phyloP scores from a whole-genome alignment of 2,329 filamentous ascomycete genomes.

The Exophiala lecanii-corni region DNA sequence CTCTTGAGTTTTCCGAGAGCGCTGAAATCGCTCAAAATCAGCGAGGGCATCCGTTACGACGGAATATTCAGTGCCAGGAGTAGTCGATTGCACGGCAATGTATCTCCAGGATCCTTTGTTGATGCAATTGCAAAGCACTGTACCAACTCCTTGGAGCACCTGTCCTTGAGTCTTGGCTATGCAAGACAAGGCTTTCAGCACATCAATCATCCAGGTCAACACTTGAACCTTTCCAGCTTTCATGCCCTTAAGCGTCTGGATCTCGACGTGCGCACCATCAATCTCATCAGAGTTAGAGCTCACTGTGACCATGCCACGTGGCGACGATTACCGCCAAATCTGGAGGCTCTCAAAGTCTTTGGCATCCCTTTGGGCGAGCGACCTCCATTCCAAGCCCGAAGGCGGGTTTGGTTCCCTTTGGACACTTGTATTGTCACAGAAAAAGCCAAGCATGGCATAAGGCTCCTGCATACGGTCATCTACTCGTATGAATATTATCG shows the following conservation, averaged over 20 bases:
- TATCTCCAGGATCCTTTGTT: conserved; percentile 21
- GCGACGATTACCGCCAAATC: conserved; percentile 23
- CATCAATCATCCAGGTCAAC: conserved; percentile 20
- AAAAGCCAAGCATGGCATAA: conserved; percentile 23
- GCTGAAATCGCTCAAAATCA: conserved; percentile 26
- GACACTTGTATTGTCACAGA: conserved; percentile 21
- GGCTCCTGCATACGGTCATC: conserved; percentile 21
- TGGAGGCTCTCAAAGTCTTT: conserved; percentile 26
- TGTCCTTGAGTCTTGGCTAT: conserved; percentile 24
- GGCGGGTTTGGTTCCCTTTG: conserved; percentile 22
- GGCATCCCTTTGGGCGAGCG: conserved; percentile 22
- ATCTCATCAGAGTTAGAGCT: conserved; percentile 18
- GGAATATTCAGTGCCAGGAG: conserved; percentile 21
- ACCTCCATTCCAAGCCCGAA: conserved; percentile 19
- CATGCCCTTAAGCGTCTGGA: conserved; percentile 22
- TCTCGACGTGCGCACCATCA: conserved; percentile 21
- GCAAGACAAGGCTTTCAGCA: conserved; percentile 14
- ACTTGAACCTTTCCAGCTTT: conserved; percentile 21
- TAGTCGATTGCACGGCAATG: conserved; percentile 25
- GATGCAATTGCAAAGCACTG: conserved; percentile 21
- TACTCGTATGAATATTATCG: conserved; percentile 26
- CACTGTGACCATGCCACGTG: conserved; percentile 24
- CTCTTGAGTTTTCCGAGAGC: conserved; percentile 23
- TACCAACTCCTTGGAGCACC: conserved; percentile 18
- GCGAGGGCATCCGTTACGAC: conserved; percentile 26